Conservation (phyloP, 192 early-diverging fungal species). For the Rhizoclosmatium sp. region DNA sequence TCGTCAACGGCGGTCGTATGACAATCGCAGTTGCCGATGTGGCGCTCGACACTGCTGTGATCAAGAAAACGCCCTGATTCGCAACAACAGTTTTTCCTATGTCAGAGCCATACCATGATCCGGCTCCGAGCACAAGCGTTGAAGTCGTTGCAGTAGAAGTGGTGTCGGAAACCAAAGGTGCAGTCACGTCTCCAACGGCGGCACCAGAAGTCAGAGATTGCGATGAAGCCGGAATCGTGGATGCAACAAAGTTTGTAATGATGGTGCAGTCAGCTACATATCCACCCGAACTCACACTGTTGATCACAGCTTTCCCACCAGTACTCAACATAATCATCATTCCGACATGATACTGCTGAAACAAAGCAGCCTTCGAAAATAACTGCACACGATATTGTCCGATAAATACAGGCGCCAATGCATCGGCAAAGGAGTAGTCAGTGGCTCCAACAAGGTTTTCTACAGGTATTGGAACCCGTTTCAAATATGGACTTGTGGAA, state of each 20-base stretch:
- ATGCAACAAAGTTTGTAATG: neutral
- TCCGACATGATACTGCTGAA: slow-evolving; percentile 27
- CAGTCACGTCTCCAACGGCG: neutral
- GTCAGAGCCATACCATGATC: slow-evolving; percentile 19
- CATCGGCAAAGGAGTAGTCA: slow-evolving; percentile 29
- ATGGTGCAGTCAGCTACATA: slow-evolving; percentile 27
- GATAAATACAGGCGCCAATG: slow-evolving; percentile 29
- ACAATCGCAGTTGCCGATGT: slow-evolving; percentile 13
- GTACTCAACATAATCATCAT: neutral
- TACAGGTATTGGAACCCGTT: neutral
- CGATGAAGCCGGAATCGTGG: neutral
- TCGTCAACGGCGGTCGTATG: neutral
- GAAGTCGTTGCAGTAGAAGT: slow-evolving; percentile 1
- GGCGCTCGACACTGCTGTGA: slow-evolving; percentile 2
- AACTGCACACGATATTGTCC: slow-evolving; percentile 30
- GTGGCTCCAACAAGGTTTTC: neutral
- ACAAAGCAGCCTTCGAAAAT: neutral
- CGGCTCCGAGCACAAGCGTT: neutral
- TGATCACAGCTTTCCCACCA: slow-evolving; percentile 19
- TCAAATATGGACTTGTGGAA: slow-evolving; percentile 2
- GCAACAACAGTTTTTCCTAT: slow-evolving; percentile 34
- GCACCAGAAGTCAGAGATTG: neutral
- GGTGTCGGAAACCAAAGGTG: slow-evolving; percentile 11
- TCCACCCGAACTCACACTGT: slow-evolving; percentile 19
- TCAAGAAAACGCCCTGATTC: slow-evolving; percentile 19